A percentile compares a stretch with the other conserved stretches of the same genome.
These are phyloP conservation scores for Sarcocystis neurona DNA, from an alignment of 169 alveolate species.

Conservation along the genomic window DNA sequence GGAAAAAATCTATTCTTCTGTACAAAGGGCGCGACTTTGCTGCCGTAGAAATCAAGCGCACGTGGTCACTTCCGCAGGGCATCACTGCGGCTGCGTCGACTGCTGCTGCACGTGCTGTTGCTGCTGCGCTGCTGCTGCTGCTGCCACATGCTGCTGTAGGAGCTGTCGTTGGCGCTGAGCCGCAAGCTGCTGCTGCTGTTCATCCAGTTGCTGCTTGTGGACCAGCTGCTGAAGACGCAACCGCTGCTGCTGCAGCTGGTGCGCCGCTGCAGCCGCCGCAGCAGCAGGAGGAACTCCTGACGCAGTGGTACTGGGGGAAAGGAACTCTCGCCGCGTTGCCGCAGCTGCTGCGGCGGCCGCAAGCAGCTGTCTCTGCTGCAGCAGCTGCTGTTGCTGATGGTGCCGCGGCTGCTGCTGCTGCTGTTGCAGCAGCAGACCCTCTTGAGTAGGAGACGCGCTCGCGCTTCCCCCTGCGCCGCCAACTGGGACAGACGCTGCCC, in stretches of 20 bases:
- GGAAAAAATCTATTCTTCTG: no score
- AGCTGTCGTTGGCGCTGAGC: background rate
- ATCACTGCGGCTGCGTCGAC: background rate
- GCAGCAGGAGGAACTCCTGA: background rate
- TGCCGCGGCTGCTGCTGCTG: background rate
- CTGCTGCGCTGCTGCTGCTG: constrained; percentile 18
- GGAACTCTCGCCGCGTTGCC: background rate
- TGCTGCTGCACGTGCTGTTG: constrained; percentile 28
- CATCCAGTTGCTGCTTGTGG: background rate
- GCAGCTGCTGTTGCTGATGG: constrained; percentile 10
- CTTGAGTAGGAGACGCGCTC: background rate
- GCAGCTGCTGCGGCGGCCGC: constrained; percentile 13
- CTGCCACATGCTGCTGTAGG: background rate
- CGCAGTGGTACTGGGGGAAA: background rate
- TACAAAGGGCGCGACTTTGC: no score
- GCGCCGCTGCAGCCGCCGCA: background rate
- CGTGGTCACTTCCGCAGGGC: background rate
- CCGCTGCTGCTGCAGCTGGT: background rate
- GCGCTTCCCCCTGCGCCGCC: background rate
- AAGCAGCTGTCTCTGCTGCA: background rate
- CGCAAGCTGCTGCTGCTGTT: background rate
- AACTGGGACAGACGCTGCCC: background rate
- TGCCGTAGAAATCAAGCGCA: background rate
- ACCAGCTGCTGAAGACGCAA: background rate
- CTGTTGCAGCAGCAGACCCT: background rate